Evolutionary conservation across 106 monocot species (phyloP), one percentile per base, ranked within the genome.

Genomic region (Amphibolis antarctica): DNA sequence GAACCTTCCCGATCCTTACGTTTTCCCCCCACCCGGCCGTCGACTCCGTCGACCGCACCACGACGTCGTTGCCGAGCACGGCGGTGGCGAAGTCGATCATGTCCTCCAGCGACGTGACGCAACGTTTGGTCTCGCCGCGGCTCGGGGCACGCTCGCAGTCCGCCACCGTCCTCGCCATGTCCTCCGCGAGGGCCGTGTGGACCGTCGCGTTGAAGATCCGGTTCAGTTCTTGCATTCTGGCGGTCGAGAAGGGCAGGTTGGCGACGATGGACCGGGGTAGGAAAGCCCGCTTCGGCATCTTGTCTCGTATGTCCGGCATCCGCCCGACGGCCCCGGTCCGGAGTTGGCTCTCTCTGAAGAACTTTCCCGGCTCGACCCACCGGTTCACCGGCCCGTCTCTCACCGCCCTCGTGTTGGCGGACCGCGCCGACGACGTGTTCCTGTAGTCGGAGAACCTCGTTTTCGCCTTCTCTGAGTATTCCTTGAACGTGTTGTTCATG

Each of bases 311-410:
- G 54, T 93, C 88, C 25, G 93, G 81, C 85, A 93, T 85, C 46
- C 78, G 76, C 78, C 88, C 79, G n/a, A 73, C 63, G 13, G 56
- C 60, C 42, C 88, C 93, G 55, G 64, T 42, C 59, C 21, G 59
- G 64, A 93, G 55, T 13, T 44, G 60, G 36, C 55, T 69, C 75
- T 93, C 88, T 42, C 93, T 46, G 68, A 93, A 93, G 71, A 93
- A 93, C 60, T 81, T 88, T 18, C 93, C 93, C 22, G 83, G 83
- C 62, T 93, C 88, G 19, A 86, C 78, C 74, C 93, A 88, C 64
- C 70, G 60, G 29, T 72, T 82, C 19, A 49, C 71, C 23, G 25
- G 0, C 23, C 43, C 64, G 48, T 20, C 22, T 62, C 26, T 27
- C 60, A 25, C 70, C 21, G 23, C 55, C 5, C 59, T 42, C 46